Evolutionary conservation across 2,329 filamentous ascomycete genomes (phyloP).

Genomic region (Huntiella abstrusa): DNA sequence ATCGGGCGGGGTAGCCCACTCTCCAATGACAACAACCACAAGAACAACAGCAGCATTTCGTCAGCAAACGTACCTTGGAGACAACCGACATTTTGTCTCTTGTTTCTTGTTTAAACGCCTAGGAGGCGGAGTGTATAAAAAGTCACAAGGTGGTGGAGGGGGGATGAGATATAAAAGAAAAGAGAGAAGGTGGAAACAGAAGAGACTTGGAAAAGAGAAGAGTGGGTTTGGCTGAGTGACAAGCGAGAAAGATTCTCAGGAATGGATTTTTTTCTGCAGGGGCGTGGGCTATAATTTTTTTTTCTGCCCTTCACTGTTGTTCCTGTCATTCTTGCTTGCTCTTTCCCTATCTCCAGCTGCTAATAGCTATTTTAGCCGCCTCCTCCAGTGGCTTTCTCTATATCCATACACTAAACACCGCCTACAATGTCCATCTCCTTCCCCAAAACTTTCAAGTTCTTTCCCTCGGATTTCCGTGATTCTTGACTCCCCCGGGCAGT

Average conservation of each 20-base stretch:
- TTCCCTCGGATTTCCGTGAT: too few species aligned
- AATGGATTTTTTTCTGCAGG: conserved; percentile 9
- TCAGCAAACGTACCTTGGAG: conserved; percentile 33
- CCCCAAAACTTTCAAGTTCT: too few species aligned
- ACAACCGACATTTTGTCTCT: conserved; percentile 43
- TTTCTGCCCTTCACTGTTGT: conserved; percentile 2
- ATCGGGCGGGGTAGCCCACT: too few species aligned
- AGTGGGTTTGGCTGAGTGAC: conserved; percentile 4
- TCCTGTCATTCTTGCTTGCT: background rate
- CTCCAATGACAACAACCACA: background rate
- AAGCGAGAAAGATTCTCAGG: conserved; percentile 4
- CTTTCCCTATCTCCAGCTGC: background rate
- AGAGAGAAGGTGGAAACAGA: conserved; percentile 11
- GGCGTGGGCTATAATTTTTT: conserved; percentile 9
- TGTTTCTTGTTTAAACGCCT: conserved; percentile 15
- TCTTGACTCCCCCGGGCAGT: too few species aligned
- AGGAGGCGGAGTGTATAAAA: conserved; percentile 12
- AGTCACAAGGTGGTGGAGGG: conserved; percentile 12
- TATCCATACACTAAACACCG: too few species aligned
- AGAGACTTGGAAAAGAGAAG: conserved; percentile 11
- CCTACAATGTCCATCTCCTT: too few species aligned
- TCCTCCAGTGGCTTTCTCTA: too few species aligned
- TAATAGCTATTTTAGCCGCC: background rate
- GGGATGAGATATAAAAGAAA: conserved; percentile 10
- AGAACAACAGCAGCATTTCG: background rate